phyloP scores from a whole-genome alignment of 306 rosid genomes.

The Quercus suber region DNA sequence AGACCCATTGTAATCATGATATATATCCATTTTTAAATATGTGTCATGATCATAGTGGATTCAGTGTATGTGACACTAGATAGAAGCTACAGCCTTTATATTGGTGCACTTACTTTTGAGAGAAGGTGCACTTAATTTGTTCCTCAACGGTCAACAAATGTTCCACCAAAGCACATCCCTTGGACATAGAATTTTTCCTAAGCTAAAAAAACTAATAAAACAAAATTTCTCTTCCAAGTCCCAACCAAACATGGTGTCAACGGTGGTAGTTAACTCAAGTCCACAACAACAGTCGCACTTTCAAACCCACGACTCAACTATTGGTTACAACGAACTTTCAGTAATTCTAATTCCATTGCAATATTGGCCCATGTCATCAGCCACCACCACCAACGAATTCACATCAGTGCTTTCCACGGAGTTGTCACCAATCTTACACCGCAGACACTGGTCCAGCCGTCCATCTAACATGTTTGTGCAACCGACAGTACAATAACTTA shows the following conservation, averaged over 20 bases:
- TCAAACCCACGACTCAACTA: not conserved
- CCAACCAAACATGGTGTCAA: too few relatives aligned
- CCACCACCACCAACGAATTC: not conserved
- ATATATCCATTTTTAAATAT: fast-evolving
- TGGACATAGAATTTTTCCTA: not conserved
- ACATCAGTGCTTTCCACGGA: not conserved
- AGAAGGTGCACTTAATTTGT: not conserved
- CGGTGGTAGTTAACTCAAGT: too few relatives aligned
- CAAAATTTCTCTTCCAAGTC: not conserved
- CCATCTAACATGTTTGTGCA: not conserved
- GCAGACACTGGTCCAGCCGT: not conserved
- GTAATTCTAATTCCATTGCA: not conserved
- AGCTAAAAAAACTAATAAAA: not conserved
- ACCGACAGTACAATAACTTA: not conserved
- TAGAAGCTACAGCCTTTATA: fast-evolving
- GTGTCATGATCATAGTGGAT: fast-evolving
- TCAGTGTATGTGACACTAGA: fast-evolving
- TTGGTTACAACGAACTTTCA: not conserved
- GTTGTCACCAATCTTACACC: not conserved
- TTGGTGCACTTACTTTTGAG: too few relatives aligned
- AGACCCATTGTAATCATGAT: fast-evolving
- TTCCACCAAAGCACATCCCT: not conserved
- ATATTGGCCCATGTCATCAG: not conserved
- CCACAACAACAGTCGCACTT: not conserved
- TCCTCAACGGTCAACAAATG: not conserved